Percentiles rank a stretch among this genome's conserved stretches.
Evolutionary conservation across 2,329 filamentous ascomycete species (phyloP).

Genomic region (Delphinella strobiligena): DNA sequence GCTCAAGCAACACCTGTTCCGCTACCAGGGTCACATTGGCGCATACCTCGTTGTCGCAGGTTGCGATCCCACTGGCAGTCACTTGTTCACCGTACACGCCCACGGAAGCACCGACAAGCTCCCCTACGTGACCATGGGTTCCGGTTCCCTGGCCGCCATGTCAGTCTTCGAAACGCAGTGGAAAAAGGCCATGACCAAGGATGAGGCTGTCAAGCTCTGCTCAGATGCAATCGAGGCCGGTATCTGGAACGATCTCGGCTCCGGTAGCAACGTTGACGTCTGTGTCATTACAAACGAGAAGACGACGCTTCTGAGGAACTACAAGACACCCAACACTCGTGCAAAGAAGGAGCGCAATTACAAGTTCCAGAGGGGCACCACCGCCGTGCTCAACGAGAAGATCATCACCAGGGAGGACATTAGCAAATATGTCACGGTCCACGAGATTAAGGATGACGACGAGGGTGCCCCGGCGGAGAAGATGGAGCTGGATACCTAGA

Average conservation of each 20-base stretch:
- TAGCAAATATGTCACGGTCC: constrained; percentile 83
- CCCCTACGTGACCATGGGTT: constrained; percentile 98
- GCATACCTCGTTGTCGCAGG: constrained; percentile 96
- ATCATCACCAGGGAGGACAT: constrained; percentile 90
- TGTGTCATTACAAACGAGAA: constrained; percentile 92
- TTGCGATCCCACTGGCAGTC: constrained; percentile 86
- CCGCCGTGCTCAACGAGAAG: constrained; percentile 90
- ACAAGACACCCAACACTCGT: constrained; percentile 84
- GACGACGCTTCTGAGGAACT: constrained; percentile 86
- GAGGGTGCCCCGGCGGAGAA: constrained; percentile 48
- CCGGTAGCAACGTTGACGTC: constrained; percentile 93
- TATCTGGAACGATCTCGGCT: constrained; percentile 98
- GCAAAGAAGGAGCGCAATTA: constrained; percentile 89
- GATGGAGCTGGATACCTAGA: constrained; percentile 49
- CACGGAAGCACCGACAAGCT: constrained; percentile 98
- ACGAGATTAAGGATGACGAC: constrained; percentile 63
- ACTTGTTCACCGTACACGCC: constrained; percentile 96
- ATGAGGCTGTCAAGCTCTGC: constrained; percentile 72
- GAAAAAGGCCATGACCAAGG: constrained; percentile 64
- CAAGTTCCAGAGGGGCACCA: constrained; percentile 82
- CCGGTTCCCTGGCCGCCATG: constrained; percentile 92
- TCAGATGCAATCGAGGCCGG: constrained; percentile 84
- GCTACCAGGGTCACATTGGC: constrained; percentile 93
- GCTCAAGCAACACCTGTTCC: constrained; percentile 98
- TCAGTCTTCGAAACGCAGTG: constrained; percentile 94